Evolutionary conservation across 805 yeast species (phyloP).

Genomic region (Blastobotrys attinorum): DNA sequence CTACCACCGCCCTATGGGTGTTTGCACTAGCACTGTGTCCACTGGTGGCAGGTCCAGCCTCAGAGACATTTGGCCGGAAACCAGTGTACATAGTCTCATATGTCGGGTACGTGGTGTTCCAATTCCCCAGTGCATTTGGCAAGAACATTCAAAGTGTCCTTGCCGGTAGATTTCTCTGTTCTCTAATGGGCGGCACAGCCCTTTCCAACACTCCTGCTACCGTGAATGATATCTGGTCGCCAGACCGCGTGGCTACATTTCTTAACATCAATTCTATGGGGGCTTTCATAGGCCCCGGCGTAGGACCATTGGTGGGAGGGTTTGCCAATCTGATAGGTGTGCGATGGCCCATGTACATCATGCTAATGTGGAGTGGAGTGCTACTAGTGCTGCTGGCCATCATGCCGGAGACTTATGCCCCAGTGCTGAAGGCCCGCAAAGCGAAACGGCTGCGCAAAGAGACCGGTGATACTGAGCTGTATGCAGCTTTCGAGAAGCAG

Average conservation of each 20-base stretch:
- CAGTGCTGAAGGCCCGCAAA: conserved; percentile 60
- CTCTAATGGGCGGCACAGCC: conserved; percentile 70
- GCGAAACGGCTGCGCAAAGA: conserved; percentile 52
- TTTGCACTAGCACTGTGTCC: conserved; percentile 61
- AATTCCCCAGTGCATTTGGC: conserved; percentile 42
- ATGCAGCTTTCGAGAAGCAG: conserved; percentile 36
- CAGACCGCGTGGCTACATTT: conserved; percentile 63
- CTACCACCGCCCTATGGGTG: conserved; percentile 44
- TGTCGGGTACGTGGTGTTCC: conserved; percentile 38
- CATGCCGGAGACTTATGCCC: conserved; percentile 70
- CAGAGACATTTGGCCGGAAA: conserved; percentile 65
- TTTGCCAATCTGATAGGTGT: conserved; percentile 50
- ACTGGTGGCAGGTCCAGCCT: conserved; percentile 58
- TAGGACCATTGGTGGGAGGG: conserved; percentile 53
- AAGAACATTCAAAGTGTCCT: conserved; percentile 34
- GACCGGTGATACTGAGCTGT: conserved; percentile 24
- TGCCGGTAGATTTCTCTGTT: conserved; percentile 66
- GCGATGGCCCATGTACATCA: conserved; percentile 61
- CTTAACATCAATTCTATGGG: conserved; percentile 72
- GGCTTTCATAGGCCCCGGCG: conserved; percentile 71
- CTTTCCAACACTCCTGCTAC: conserved; percentile 76
- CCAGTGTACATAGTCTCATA: conserved; percentile 50
- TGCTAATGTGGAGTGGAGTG: conserved; percentile 57
- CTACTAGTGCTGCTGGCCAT: conserved; percentile 38
- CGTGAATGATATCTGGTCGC: conserved; percentile 69